Evolutionary conservation across 2,329 filamentous ascomycete genomes (phyloP).

Genomic region (Cucurbitaria berberidis): DNA sequence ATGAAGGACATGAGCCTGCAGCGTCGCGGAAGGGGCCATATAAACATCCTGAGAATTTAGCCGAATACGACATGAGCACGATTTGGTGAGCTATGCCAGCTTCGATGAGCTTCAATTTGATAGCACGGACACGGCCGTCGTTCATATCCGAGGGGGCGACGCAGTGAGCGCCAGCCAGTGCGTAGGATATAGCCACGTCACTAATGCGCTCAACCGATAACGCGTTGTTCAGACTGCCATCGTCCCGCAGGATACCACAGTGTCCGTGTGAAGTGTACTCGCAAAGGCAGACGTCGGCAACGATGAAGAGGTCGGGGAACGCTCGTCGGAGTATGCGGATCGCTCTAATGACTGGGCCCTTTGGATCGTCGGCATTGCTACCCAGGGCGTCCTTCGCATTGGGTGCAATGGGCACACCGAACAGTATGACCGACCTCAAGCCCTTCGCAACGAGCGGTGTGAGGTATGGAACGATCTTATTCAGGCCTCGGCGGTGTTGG

Average conservation of each 20-base stretch:
- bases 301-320: conserved; percentile 91
- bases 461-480: conserved; percentile 83
- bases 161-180: conserved; percentile 93
- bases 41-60: conserved; percentile 95
- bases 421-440: conserved; percentile 90
- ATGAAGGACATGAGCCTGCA: conserved; percentile 86
- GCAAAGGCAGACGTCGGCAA: conserved; percentile 93
- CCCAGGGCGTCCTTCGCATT: conserved; percentile 88
- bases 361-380: conserved; percentile 88
- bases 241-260: conserved; percentile 93
- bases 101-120: conserved; percentile 97
- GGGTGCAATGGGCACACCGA: conserved; percentile 85
- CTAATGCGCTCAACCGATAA: conserved; percentile 93
- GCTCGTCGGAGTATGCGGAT: conserved; percentile 83
- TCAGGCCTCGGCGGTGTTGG: conserved; percentile 86
- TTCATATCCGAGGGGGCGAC: conserved; percentile 99
- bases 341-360: conserved; percentile 86
- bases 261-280: conserved; percentile 98
- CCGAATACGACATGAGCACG: conserved; percentile 95
- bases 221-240: conserved; percentile 90
- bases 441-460: conserved; percentile 88
- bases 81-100: conserved; percentile 90
- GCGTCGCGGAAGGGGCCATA: conserved; percentile 98
- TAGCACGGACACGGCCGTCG: conserved; percentile 93
- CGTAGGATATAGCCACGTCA: conserved; percentile 97